Percentiles rank a stretch among this genome's conserved stretches.
phyloP scores from a whole-genome alignment of 495 filamentous ascomycete genomes.

The Pyrenopolyporus hunteri region DNA sequence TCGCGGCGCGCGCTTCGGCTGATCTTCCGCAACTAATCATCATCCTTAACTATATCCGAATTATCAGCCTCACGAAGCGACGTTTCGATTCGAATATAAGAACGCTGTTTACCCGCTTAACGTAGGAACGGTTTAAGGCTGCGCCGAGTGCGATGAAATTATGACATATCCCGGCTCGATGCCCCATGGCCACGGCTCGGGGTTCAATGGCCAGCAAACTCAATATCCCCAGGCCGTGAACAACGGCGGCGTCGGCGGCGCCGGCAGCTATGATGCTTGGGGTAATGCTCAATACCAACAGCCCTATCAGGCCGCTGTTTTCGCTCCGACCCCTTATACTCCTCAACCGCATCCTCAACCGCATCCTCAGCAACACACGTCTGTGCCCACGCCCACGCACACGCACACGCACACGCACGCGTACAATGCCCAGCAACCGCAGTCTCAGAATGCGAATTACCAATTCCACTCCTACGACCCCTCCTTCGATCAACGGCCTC shows the following conservation, averaged over 20 bases:
- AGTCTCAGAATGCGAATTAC: slow-evolving; percentile 31
- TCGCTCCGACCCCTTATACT: slow-evolving; percentile 13
- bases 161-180: slow-evolving; percentile 53
- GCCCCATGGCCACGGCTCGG: slow-evolving; percentile 50
- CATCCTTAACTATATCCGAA: background rate
- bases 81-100: background rate
- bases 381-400: background rate
- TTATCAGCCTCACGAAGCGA: slow-evolving; percentile 1
- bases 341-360: slow-evolving; percentile 20
- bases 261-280: slow-evolving; percentile 38
- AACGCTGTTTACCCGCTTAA: background rate
- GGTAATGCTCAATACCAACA: slow-evolving; percentile 35
- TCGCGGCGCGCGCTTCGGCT: slow-evolving; percentile 28
- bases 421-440: slow-evolving; percentile 16
- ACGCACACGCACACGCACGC: slow-evolving; percentile 3
- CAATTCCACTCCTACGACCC: slow-evolving; percentile 43
- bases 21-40: slow-evolving; percentile 10
- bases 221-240: slow-evolving; percentile 37
- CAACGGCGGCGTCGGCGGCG: slow-evolving; percentile 20
- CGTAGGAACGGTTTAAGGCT: slow-evolving; percentile 20
- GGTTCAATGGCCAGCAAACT: slow-evolving; percentile 48
- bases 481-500: slow-evolving; percentile 40
- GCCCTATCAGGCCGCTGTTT: slow-evolving; percentile 22
- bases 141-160: slow-evolving; percentile 38
- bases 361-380: background rate